These are phyloP conservation scores for Ehretia macrophylla DNA, from an alignment of 257 asterid species.

Conservation along the genomic window DNA sequence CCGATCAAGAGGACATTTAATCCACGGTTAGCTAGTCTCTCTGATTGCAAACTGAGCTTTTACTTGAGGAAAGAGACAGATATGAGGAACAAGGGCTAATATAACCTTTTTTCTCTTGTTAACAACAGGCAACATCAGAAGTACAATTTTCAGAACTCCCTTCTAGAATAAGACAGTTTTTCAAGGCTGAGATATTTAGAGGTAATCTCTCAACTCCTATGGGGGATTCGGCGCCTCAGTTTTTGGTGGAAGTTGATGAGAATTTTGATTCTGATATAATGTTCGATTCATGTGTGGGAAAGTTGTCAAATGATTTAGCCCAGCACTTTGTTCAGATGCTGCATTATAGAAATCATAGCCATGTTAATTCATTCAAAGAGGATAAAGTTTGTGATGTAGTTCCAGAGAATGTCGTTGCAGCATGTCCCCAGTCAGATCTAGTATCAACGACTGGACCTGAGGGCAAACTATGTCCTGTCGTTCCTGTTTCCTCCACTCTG, in stretches of 20 bases:
- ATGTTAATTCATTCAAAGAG: conserved; percentile 28
- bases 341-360: conserved; percentile 48
- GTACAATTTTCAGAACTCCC: conserved; percentile 62
- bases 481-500: conserved; percentile 28
- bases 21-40: too few relatives aligned
- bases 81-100: not conserved
- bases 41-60: not conserved
- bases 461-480: conserved; percentile 30
- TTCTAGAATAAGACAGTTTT: conserved; percentile 60
- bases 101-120: conserved; percentile 1
- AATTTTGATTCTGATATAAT: conserved; percentile 48
- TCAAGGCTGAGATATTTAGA: conserved; percentile 40
- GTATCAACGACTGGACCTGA: conserved; percentile 14
- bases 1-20: too few relatives aligned
- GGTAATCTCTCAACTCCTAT: conserved; percentile 34
- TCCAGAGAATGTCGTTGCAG: conserved; percentile 30
- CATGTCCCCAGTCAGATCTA: conserved; percentile 15
- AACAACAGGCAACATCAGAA: conserved; percentile 82
- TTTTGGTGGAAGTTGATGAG: conserved; percentile 65
- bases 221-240: conserved; percentile 55
- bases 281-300: conserved; percentile 49
- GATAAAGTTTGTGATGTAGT: conserved; percentile 24
- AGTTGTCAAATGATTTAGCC: conserved; percentile 66
- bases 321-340: conserved; percentile 66
- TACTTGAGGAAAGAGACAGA: not conserved